Evolutionary conservation across 495 filamentous ascomycete species (phyloP).

Genomic region (Xylaria telfairii): DNA sequence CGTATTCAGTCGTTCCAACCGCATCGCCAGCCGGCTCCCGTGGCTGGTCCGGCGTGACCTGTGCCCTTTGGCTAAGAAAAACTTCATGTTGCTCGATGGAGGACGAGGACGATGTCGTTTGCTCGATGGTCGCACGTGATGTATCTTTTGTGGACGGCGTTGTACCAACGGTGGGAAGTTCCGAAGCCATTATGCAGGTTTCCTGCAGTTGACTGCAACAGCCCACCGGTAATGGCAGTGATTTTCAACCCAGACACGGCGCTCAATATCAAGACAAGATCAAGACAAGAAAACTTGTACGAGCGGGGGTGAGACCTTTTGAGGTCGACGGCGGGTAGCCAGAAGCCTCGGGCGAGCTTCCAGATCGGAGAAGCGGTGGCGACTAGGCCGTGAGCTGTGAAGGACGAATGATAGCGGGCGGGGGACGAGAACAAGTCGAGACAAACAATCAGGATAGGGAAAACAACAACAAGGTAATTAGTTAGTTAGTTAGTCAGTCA

Average conservation of each 20-base stretch:
- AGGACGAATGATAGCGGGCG: not conserved
- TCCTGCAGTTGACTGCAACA: conserved; percentile 11
- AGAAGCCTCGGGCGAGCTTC: not conserved
- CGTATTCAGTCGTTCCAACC: conserved; percentile 33
- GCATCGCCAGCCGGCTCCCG: conserved; percentile 22
- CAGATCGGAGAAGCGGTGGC: not conserved
- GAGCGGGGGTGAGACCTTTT: not conserved
- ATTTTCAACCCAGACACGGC: not conserved
- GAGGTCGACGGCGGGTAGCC: not conserved
- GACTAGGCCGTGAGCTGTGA: not conserved
- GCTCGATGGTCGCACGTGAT: conserved; percentile 30
- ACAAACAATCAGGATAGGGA: not conserved
- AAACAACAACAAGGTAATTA: too few species aligned
- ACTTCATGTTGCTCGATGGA: conserved; percentile 29
- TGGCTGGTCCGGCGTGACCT: conserved; percentile 16
- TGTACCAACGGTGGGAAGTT: conserved; percentile 28
- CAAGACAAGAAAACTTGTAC: not conserved
- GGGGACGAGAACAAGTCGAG: not conserved
- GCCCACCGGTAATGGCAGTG: not conserved
- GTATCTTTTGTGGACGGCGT: conserved; percentile 24
- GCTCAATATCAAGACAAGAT: not conserved
- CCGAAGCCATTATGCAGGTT: conserved; percentile 30
- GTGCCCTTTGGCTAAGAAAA: conserved; percentile 29
- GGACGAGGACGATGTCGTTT: conserved; percentile 31
- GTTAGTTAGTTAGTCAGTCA: too few species aligned